Evolutionary conservation across 805 yeast genomes (phyloP).

Genomic region (Candida hungchunana): DNA sequence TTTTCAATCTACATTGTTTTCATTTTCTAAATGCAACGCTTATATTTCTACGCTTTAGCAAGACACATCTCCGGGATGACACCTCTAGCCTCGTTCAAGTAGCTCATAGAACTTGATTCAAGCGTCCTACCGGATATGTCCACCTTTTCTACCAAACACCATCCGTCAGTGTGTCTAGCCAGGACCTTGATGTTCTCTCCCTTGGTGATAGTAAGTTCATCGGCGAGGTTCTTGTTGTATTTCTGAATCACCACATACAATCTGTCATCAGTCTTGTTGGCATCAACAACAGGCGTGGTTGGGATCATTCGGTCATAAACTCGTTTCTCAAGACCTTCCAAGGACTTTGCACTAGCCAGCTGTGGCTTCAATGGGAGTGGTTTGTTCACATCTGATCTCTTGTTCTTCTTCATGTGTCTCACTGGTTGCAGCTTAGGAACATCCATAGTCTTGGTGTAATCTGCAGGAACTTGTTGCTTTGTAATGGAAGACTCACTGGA

Average conservation of each 20-base stretch:
- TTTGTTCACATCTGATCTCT: conserved; percentile 9
- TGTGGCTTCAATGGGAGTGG: conserved; percentile 23
- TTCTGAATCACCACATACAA: conserved; percentile 22
- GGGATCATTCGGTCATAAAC: conserved; percentile 19
- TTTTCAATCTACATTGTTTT: background rate
- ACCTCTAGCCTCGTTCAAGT: conserved; percentile 36
- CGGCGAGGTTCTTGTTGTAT: conserved; percentile 32
- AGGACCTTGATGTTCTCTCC: conserved; percentile 33
- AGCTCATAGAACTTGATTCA: conserved; percentile 11
- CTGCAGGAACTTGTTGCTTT: conserved; percentile 13
- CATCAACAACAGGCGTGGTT: conserved; percentile 18
- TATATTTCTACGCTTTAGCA: background rate
- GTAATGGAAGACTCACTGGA: conserved; percentile 6
- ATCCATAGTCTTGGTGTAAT: conserved; percentile 1
- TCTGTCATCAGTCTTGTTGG: conserved; percentile 8
- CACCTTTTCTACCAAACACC: conserved; percentile 40
- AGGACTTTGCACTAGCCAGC: background rate
- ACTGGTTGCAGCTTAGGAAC: conserved; percentile 20
- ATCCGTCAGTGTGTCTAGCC: conserved; percentile 40
- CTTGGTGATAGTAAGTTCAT: conserved; percentile 30
- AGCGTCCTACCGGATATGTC: conserved; percentile 20
- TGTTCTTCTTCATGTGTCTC: conserved; percentile 3
- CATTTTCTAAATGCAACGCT: background rate
- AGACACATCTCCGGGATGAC: conserved; percentile 38
- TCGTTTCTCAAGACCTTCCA: conserved; percentile 21